phyloP scores from a whole-genome alignment of 805 yeast species.

The Spencermartinsiella europaea region DNA sequence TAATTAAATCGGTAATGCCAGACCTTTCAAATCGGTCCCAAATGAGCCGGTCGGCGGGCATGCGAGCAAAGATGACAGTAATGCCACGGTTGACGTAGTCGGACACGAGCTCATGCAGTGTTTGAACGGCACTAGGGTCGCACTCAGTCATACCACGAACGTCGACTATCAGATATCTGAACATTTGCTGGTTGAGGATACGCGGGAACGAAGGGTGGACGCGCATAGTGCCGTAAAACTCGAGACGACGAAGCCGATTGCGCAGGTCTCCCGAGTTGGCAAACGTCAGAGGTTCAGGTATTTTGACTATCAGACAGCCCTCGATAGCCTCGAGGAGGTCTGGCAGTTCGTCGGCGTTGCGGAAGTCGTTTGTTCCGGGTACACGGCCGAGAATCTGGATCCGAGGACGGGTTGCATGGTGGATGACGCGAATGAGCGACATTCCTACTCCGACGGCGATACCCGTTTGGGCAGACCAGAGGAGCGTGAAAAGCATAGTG shows the following conservation, averaged over 20 bases:
- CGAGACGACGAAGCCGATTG: constrained; percentile 60
- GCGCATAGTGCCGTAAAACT: constrained; percentile 66
- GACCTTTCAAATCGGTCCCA: constrained; percentile 47
- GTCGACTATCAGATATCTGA: constrained; percentile 64
- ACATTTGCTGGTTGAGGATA: constrained; percentile 39
- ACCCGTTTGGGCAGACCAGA: constrained; percentile 83
- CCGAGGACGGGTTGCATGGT: constrained; percentile 73
- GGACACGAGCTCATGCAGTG: constrained; percentile 53
- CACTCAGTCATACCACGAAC: constrained; percentile 75
- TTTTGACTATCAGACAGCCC: constrained; percentile 70
- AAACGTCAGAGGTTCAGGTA: constrained; percentile 86
- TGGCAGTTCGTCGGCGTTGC: constrained; percentile 63
- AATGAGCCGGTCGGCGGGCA: constrained; percentile 45
- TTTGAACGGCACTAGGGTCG: constrained; percentile 77
- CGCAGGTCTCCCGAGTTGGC: constrained; percentile 78
- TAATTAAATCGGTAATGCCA: constrained; percentile 45
- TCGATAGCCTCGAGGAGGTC: constrained; percentile 46
- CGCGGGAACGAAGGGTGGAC: constrained; percentile 72
- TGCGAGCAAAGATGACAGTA: constrained; percentile 55
- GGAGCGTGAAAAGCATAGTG: constrained; percentile 59
- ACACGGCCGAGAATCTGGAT: constrained; percentile 76
- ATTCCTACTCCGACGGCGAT: constrained; percentile 81
- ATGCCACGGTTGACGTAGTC: constrained; percentile 51
- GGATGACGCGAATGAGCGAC: constrained; percentile 72
- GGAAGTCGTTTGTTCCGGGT: constrained; percentile 54